phyloP scores from a whole-genome alignment of 2,329 filamentous ascomycete genomes.

The Colletotrichum tamarilloi region DNA sequence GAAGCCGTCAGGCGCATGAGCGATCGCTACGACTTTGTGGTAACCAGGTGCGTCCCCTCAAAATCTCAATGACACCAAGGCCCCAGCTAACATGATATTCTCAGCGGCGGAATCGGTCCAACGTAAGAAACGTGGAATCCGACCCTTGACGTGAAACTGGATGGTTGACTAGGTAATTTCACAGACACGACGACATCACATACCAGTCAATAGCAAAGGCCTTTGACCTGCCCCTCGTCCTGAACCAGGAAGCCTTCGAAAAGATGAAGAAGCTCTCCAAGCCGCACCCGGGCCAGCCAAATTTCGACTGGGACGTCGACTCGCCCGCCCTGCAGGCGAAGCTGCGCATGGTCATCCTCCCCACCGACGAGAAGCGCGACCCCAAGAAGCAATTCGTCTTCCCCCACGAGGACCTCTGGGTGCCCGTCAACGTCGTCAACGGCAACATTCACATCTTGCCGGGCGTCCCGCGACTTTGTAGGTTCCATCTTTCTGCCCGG shows the following conservation, averaged over 20 bases:
- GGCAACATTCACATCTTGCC: conserved; percentile 94
- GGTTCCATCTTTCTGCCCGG: conserved; percentile 39
- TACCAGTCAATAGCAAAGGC: conserved; percentile 94
- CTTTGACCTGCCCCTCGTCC: conserved; percentile 79
- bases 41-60: conserved; percentile 71
- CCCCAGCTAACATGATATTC: conserved; percentile 29
- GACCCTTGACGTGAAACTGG: neutral
- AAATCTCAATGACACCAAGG: neutral
- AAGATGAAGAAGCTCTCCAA: conserved; percentile 87
- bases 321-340: conserved; percentile 83
- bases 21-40: conserved; percentile 89
- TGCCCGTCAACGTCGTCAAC: conserved; percentile 89
- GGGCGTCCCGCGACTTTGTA: conserved; percentile 85
- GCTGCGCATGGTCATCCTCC: conserved; percentile 90
- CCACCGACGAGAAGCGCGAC: conserved; percentile 75
- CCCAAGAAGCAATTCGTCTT: conserved; percentile 82
- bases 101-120: conserved; percentile 89
- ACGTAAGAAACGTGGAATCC: conserved; percentile 68
- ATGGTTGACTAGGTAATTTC: neutral
- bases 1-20: conserved; percentile 92
- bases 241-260: conserved; percentile 81
- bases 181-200: conserved; percentile 95
- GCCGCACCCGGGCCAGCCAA: conserved; percentile 76
- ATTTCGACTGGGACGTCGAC: conserved; percentile 87
- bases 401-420: conserved; percentile 85